Percentiles rank a stretch among this genome's conserved stretches.
Conservation (phyloP, 1,284 basidiomycete genomes). For the Cerrena zonata region DNA sequence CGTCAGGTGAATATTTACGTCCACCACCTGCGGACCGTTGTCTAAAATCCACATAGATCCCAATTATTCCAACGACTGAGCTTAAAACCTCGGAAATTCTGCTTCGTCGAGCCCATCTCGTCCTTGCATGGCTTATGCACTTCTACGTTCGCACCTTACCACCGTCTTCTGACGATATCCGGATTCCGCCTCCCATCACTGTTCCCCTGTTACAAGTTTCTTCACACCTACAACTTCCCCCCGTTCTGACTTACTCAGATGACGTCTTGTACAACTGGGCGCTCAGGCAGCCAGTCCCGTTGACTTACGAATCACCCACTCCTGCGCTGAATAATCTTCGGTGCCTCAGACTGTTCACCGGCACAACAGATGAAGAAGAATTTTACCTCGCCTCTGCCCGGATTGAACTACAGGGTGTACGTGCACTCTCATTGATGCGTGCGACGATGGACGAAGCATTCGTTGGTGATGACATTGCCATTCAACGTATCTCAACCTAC, state of each 20-base stretch:
- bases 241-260: slow-evolving; percentile 89
- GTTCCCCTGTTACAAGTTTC: slow-evolving; percentile 79
- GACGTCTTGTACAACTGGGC: slow-evolving; percentile 91
- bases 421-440: slow-evolving; percentile 82
- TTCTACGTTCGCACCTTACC: slow-evolving; percentile 82
- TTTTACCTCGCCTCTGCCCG: slow-evolving; percentile 86
- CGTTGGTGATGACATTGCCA: slow-evolving; percentile 75
- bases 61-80: slow-evolving; percentile 43
- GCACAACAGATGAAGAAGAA: slow-evolving; percentile 78
- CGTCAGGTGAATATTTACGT: slow-evolving; percentile 42
- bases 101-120: slow-evolving; percentile 79
- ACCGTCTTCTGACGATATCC: slow-evolving; percentile 40
- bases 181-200: slow-evolving; percentile 69
- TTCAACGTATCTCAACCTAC: slow-evolving; percentile 69
- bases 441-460: slow-evolving; percentile 88
- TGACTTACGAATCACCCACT: slow-evolving; percentile 15
- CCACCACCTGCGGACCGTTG: slow-evolving; percentile 4
- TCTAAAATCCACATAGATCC: slow-evolving; percentile 30
- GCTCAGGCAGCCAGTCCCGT: slow-evolving; percentile 31
- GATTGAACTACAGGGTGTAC: slow-evolving; percentile 88
- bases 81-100: slow-evolving; percentile 56
- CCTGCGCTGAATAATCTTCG: slow-evolving; percentile 53
- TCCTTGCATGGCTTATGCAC: slow-evolving; percentile 82
- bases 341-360: slow-evolving; percentile 73
- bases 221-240: slow-evolving; percentile 75